Conservation (phyloP, 2,329 filamentous ascomycete genomes). For the Gaeumannomyces sp. region DNA sequence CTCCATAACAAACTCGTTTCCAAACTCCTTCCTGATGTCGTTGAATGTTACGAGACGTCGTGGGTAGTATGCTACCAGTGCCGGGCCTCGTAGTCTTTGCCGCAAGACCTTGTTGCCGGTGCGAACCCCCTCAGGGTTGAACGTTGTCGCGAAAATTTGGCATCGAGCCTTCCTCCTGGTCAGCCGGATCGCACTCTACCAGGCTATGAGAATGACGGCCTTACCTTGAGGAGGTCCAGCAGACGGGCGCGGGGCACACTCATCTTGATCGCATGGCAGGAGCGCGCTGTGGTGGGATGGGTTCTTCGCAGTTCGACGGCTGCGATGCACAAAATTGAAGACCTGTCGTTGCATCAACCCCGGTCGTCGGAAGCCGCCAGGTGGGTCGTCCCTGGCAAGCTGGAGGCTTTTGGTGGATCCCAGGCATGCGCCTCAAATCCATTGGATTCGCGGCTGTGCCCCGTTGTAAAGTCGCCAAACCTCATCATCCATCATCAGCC, state of each 20-base stretch:
- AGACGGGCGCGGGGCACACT: slow-evolving; percentile 56
- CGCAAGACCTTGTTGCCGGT: slow-evolving; percentile 89
- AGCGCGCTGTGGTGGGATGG: slow-evolving; percentile 15
- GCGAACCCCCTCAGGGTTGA: slow-evolving; percentile 76
- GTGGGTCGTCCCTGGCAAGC: background rate
- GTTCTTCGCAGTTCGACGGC: slow-evolving; percentile 10
- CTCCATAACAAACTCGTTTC: slow-evolving; percentile 58
- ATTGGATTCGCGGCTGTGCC: too few relatives aligned
- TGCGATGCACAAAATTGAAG: slow-evolving; percentile 6
- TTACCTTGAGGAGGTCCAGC: slow-evolving; percentile 73
- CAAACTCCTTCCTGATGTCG: slow-evolving; percentile 66
- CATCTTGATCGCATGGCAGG: slow-evolving; percentile 40
- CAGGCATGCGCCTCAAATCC: background rate
- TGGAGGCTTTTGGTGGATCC: background rate
- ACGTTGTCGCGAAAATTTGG: slow-evolving; percentile 83
- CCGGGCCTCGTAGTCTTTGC: slow-evolving; percentile 78
- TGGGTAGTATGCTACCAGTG: slow-evolving; percentile 84
- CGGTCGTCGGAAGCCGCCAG: background rate
- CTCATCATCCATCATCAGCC: background rate
- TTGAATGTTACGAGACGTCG: slow-evolving; percentile 63
- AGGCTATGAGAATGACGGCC: background rate
- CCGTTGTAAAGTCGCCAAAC: background rate
- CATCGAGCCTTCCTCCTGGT: slow-evolving; percentile 64
- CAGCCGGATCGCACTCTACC: background rate
- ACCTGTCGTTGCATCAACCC: slow-evolving; percentile 12